Evolutionary conservation across 768 basidiomycete species (phyloP).

Genomic region (Termitomyces sp.): DNA sequence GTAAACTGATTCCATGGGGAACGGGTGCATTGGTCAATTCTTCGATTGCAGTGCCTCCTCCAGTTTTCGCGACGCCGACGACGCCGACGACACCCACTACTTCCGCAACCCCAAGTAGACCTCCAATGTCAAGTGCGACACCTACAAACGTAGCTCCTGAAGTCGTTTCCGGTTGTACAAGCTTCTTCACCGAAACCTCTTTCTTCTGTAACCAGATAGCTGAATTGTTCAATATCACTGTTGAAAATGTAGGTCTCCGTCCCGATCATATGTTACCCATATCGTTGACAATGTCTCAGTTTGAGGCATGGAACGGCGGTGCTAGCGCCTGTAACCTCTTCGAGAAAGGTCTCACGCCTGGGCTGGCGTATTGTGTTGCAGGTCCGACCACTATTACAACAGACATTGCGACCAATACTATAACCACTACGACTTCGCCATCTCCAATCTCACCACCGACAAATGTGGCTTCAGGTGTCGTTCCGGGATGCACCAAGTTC

Average conservation of each 20-base stretch:
- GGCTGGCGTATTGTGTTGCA: constrained; percentile 11
- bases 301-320: constrained; percentile 10
- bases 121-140: constrained; percentile 6
- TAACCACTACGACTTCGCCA: neutral
- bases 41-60: constrained; percentile 35
- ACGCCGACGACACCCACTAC: neutral
- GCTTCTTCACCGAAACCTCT: constrained; percentile 14
- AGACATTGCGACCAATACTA: neutral
- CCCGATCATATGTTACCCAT: neutral
- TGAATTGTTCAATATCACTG: constrained; percentile 7
- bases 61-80: constrained; percentile 13
- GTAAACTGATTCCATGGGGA: constrained; percentile 65
- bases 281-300: neutral
- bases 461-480: constrained; percentile 4
- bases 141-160: constrained; percentile 5
- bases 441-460: neutral
- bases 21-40: constrained; percentile 53
- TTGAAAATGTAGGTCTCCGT: constrained; percentile 5
- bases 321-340: constrained; percentile 5
- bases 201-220: constrained; percentile 10
- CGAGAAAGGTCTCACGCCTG: neutral
- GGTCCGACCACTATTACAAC: neutral
- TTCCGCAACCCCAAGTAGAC: neutral
- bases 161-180: constrained; percentile 8
- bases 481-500: constrained; percentile 5